Evolutionary conservation across 768 basidiomycete genomes (phyloP), one percentile per base, ranked within the genome.

Genomic region (Leccinum obscurum): DNA sequence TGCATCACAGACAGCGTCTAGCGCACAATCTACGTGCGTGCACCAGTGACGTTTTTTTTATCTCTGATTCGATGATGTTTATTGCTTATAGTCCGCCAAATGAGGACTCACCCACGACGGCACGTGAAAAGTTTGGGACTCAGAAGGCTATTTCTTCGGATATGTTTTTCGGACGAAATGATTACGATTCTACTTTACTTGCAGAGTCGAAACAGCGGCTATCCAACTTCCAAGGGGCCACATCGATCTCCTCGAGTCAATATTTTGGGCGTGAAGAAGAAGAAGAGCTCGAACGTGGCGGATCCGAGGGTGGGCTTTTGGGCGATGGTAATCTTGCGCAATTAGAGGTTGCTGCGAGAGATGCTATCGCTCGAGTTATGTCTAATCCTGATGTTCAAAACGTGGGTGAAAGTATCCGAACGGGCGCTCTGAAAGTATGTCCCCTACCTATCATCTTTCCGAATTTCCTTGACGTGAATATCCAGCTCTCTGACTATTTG

Each of bases 141-240:
- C 97, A 98, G 72, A 99, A 98, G 72, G 94, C 85, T 56, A 99
- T 99, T 72, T 98, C 95, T 6, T 96, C 94, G 4, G 97, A 98
- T 70, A 94, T 95, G 92, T 98, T 89, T 80, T 98, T 98, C 72
- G 93, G 89, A 24, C 85, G 96, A 46, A 90, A 90, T 53, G 74
- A 86, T 22, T 98, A 97, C 76, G 95, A 98, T 70, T 85, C 92
- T 2, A 68, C 73, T 39, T 80, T 85, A 4, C 68, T 83, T 46
- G 76, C 80, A 51, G 94, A 98, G 76, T 95, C 95, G 6, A 90
- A 93, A 69, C 76, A 82, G 11, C 87, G 96, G 3, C 78, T 98
- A 46, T 84, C 88, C 66, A 78, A 83, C 44, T 99, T 99, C 85
- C 85, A 87, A 68, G 96, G 96, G 11, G 93, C 95, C 14, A 91